Conservation (phyloP, 2,329 filamentous ascomycete species). For the Fusarium verticillioides region DNA sequence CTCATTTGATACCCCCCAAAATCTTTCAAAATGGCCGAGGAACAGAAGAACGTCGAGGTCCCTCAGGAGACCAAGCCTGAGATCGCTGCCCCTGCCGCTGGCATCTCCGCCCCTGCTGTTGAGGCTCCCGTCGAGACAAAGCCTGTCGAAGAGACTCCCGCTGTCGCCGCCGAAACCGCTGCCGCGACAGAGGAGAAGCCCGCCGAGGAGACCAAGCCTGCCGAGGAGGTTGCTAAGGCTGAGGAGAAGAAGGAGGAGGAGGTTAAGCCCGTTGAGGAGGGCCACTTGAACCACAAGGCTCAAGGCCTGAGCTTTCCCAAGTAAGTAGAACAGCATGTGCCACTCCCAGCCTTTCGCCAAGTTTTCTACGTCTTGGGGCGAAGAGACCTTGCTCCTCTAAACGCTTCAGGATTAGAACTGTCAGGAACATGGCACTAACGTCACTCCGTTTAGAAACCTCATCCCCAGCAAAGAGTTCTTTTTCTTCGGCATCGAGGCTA, state of each 20-base stretch:
- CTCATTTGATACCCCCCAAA: conserved; percentile 53
- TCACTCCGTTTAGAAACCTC: conserved; percentile 71
- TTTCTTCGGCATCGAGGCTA: conserved; percentile 79
- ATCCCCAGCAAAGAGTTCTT: conserved; percentile 94
- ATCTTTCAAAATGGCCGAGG: conserved; percentile 75
- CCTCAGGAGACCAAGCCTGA: conserved; percentile 62
- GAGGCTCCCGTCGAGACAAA: conserved; percentile 52
- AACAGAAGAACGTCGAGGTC: conserved; percentile 75
- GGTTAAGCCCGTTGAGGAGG: conserved; percentile 81
- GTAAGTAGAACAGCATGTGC: conserved; percentile 64
- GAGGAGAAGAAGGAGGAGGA: conserved; percentile 64
- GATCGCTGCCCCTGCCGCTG: conserved; percentile 25
- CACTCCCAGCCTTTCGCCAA: background rate
- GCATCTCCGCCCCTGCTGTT: conserved; percentile 48
- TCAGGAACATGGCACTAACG: conserved; percentile 36
- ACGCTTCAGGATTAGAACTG: background rate
- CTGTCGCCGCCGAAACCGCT: conserved; percentile 49
- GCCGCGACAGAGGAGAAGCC: conserved; percentile 55
- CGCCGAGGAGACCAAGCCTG: conserved; percentile 57
- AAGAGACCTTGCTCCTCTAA: background rate
- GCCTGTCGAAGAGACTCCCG: conserved; percentile 52
- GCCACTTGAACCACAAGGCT: conserved; percentile 88
- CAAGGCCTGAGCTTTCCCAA: conserved; percentile 85
- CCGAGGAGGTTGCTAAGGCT: conserved; percentile 54
- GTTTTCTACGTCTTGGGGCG: background rate